These are phyloP conservation scores for Boletus coccyginus DNA, from an alignment of 768 basidiomycete genomes.

Conservation along the genomic window DNA sequence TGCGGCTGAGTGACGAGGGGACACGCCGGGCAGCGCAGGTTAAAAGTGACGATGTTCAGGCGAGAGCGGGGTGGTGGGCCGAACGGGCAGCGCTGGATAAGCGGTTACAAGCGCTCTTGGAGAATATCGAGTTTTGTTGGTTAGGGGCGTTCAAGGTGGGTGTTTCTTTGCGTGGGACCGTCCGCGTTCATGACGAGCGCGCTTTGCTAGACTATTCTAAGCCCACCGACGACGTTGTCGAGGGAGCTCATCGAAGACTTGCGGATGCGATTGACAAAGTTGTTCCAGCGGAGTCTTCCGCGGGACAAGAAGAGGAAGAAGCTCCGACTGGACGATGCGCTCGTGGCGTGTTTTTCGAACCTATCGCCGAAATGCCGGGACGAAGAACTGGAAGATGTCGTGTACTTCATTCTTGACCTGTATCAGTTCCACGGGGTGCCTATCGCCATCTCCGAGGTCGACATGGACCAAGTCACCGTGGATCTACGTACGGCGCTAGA, in stretches of 20 bases:
- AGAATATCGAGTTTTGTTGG: conserved; percentile 94
- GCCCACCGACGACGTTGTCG: conserved; percentile 42
- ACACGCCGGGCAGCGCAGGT: conserved; percentile 72
- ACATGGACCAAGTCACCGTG: conserved; percentile 84
- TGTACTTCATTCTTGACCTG: conserved; percentile 90
- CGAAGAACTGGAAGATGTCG: conserved; percentile 93
- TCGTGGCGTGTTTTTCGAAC: conserved; percentile 85
- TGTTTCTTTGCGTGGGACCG: neutral
- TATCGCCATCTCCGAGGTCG: conserved; percentile 87
- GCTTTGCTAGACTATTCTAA: conserved; percentile 53
- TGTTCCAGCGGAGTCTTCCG: conserved; percentile 66
- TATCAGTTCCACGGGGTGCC: conserved; percentile 92
- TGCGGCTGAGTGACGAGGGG: conserved; percentile 72
- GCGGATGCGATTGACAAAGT: conserved; percentile 64
- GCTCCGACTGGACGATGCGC: conserved; percentile 62
- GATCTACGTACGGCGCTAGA: conserved; percentile 79
- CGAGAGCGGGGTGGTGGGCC: conserved; percentile 83
- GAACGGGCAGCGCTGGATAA: conserved; percentile 72
- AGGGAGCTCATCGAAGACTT: conserved; percentile 53
- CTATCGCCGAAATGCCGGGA: conserved; percentile 80
- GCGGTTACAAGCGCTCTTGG: conserved; percentile 68
- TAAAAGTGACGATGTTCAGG: conserved; percentile 62
- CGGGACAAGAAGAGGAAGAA: conserved; percentile 60
- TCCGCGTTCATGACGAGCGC: neutral
- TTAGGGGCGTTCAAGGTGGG: conserved; percentile 94